These are phyloP conservation scores for Chrysanthemum makinoi DNA, from an alignment of 129 eudicot genomes.

Conservation along the genomic window DNA sequence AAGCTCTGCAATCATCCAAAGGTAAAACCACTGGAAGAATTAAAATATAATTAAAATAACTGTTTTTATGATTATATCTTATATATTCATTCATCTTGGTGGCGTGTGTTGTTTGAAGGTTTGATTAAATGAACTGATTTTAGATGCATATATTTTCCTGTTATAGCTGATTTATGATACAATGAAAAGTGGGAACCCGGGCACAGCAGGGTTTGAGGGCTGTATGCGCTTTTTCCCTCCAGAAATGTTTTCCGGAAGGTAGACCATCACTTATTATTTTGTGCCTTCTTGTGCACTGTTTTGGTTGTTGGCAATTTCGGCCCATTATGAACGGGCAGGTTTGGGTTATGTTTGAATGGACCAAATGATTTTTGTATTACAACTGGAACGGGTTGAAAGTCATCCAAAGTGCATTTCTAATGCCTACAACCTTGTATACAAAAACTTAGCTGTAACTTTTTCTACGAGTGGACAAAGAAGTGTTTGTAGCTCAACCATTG, in stretches of 20 bases:
- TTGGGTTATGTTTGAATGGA: too few relatives aligned
- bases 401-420: too few relatives aligned
- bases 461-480: too few relatives aligned
- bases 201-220: conserved; percentile 88
- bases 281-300: conserved; percentile 13
- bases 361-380: too few relatives aligned
- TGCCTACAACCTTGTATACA: too few relatives aligned
- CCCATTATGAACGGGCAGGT: too few relatives aligned
- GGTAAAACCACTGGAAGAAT: conserved; percentile 40
- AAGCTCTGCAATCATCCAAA: conserved; percentile 99
- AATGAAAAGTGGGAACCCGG: conserved; percentile 75
- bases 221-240: conserved; percentile 91
- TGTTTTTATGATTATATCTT: too few relatives aligned
- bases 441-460: too few relatives aligned
- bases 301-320: background rate
- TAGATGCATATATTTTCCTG: conserved; percentile 24
- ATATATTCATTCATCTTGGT: too few relatives aligned
- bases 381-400: too few relatives aligned
- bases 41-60: background rate
- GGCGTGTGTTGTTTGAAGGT: background rate
- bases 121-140: conserved; percentile 4
- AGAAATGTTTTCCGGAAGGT: conserved; percentile 96
- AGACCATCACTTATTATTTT: background rate
- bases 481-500: too few relatives aligned
- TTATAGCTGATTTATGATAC: conserved; percentile 94